phyloP scores from a whole-genome alignment of 352 stramenopile species.

The Globisporangium nunn region DNA sequence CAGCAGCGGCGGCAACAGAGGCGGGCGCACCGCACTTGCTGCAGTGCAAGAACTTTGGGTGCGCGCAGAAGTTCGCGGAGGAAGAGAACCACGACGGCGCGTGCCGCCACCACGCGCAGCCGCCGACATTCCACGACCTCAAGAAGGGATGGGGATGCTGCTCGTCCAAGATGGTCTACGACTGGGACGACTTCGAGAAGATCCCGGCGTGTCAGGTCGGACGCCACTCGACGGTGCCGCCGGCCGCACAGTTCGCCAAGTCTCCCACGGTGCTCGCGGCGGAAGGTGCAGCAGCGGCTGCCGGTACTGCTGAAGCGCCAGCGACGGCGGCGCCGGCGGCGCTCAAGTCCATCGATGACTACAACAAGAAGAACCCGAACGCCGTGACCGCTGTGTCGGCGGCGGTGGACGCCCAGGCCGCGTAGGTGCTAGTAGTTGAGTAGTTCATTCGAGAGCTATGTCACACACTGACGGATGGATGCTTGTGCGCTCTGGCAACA shows the following conservation, averaged over 20 bases:
- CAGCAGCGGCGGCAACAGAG: constrained; percentile 1
- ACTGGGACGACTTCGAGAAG: constrained; percentile 94
- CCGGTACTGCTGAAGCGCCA: neutral
- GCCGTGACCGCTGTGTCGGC: constrained; percentile 80
- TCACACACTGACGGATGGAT: neutral
- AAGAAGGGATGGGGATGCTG: constrained; percentile 91
- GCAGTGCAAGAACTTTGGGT: constrained; percentile 87
- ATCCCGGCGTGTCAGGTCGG: constrained; percentile 68
- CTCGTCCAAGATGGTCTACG: constrained; percentile 89
- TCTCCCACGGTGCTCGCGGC: constrained; percentile 75
- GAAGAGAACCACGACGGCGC: constrained; percentile 68
- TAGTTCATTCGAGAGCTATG: too few relatives aligned
- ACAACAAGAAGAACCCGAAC: constrained; percentile 87
- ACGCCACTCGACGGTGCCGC: constrained; percentile 62
- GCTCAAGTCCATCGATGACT: constrained; percentile 91
- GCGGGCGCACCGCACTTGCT: constrained; percentile 29
- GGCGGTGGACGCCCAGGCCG: constrained; percentile 46
- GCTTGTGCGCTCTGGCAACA: constrained; percentile 1
- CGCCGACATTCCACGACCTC: constrained; percentile 86
- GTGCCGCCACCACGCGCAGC: constrained; percentile 71
- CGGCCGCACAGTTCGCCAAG: constrained; percentile 65
- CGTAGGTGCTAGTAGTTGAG: constrained; percentile 15
- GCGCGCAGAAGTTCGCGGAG: constrained; percentile 73
- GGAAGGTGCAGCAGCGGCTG: constrained; percentile 28
- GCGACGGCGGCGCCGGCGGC: constrained; percentile 19